A percentile compares a stretch with the other conserved stretches of the same genome.
phyloP scores from a whole-genome alignment of 805 yeast genomes.

The Myxozyma neglecta region DNA sequence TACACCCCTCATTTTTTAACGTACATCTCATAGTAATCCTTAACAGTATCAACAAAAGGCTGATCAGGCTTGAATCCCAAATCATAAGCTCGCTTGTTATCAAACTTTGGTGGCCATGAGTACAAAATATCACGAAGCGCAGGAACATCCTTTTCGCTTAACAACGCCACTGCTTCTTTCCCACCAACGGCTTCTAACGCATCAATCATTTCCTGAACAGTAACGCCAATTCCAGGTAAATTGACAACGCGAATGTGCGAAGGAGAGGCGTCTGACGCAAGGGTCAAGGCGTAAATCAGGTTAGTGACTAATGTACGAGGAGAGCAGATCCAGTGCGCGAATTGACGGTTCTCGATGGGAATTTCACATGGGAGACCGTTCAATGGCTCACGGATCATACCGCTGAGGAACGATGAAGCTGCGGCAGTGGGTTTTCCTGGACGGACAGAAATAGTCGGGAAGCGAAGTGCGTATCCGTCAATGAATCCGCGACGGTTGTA shows the following conservation, averaged over 20 bases:
- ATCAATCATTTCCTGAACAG: slow-evolving; percentile 35
- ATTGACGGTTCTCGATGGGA: slow-evolving; percentile 30
- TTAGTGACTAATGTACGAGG: slow-evolving; percentile 32
- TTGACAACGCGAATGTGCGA: slow-evolving; percentile 32
- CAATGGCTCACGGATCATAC: slow-evolving; percentile 35
- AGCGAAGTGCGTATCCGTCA: slow-evolving; percentile 32
- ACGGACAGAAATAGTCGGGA: slow-evolving; percentile 33
- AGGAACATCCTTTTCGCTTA: slow-evolving; percentile 31
- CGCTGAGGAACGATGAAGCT: slow-evolving; percentile 35
- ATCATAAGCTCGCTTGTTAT: slow-evolving; percentile 23
- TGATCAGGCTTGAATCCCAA: slow-evolving; percentile 26
- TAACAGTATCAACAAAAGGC: slow-evolving; percentile 22
- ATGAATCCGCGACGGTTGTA: slow-evolving; percentile 34
- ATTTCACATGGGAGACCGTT: slow-evolving; percentile 29
- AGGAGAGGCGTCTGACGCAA: slow-evolving; percentile 18
- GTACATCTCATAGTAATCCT: slow-evolving; percentile 18
- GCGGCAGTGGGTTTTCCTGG: slow-evolving; percentile 36
- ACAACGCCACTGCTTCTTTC: slow-evolving; percentile 20
- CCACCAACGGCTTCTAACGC: slow-evolving; percentile 33
- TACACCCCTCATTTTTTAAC: not conserved
- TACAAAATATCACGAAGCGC: slow-evolving; percentile 28
- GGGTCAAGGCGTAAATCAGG: slow-evolving; percentile 28
- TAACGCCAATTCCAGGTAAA: slow-evolving; percentile 34
- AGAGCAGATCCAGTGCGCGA: slow-evolving; percentile 34
- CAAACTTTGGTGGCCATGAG: slow-evolving; percentile 34